Base-by-base conservation (phyloP, 2,329 filamentous ascomycete genomes). In the Metarhizium humberi region DNA sequence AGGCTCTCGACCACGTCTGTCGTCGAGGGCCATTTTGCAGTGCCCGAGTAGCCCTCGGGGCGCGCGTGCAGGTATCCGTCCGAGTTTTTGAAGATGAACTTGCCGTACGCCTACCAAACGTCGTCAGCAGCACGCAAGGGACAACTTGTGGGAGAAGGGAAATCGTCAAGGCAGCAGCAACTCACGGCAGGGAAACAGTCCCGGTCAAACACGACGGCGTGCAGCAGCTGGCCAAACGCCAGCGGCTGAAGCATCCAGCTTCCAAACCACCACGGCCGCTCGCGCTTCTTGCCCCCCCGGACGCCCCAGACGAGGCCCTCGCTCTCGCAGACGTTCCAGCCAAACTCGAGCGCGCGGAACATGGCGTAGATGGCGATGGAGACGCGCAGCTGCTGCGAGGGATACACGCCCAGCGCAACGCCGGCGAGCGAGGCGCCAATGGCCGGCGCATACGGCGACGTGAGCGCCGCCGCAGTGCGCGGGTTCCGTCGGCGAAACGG, bases 351-450 rank as follows among this genome's bases (percentile, higher is more conserved):
- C 1, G 90, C 88, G 52, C 90, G 81, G 61, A 90, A 92, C 58
- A 90, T 78, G 55, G 86, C 77, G 67, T 92, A 95, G 58, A 97
- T 89, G 14, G 90, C 86, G 50, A 94, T 80, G 0, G 88, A 90
- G 53, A 92, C 77, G 52, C 94, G 85, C 62, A 94, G 69, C 66
- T 81, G 78, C 60, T 75, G 71, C 1, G 81, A 62, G 66, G 92
- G 77, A 60, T 84, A 89, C 10, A 95, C 80, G 7, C 88, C 89
- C 18, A 97, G 76, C 51, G 89, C 86, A 51, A 95, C 79, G 3
- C 92, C 92, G 1, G 92, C 90, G 50, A 96, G 71, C 63, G 89
- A 91, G 6, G 92, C 92, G 11, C 92, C 94, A n/a, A 96, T 79
- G 2, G 92, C 91, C 1, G 92, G 92, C 1, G 92, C 88, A 67